Base-by-base conservation (phyloP, 2,329 filamentous ascomycete genomes). In the Anisogramma anomala region DNA sequence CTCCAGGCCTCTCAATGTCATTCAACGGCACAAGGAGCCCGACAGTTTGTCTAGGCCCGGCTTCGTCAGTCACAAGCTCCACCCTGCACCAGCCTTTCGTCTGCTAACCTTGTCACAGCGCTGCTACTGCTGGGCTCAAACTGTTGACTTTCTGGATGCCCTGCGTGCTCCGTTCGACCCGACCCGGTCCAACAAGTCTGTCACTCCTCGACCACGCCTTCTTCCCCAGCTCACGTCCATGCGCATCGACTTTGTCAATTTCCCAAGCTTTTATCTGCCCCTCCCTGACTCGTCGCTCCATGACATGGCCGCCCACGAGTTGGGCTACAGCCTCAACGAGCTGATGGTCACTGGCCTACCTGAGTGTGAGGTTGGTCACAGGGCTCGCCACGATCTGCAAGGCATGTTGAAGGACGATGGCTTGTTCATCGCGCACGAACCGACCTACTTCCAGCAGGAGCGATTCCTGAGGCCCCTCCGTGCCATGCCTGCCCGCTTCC, bases 181-280 rank as follows among this genome's bases (percentile, higher is more conserved):
- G 5, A 47, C 52, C 20, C 56, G 58, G 33, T 28, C 55, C 51
- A 62, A 58, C 48, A 55, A 42, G 37, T 25, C 37, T 23, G 33
- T 44, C 8, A 33, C 41, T n/a, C 22, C 17, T 20, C 51, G 55
- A 6, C 67, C 66, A 14, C 59, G 64, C 26, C 61, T 74, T 9
- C 51, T 74, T 0, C 71, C 71, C 1, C 62, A 57, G 13, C 58
- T 75, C 3, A 56, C 61, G 19, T 60, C 59, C 14, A 54, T 74
- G 30, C 66, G 71, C 26, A 61, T 75, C 25, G 71, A 75, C 45
- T 62, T 74, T 14, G 68, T 74, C 49, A 74, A 74, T 48, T 75
- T 74, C 34, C 62, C 64, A 2, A 63, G 68, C 8, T 55, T 64
- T 2, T 58, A 66, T 20, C 53, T 72, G 25, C 61, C 62, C 2